Conservation (phyloP, 352 stramenopile genomes). For the Pythium folliculosum region DNA sequence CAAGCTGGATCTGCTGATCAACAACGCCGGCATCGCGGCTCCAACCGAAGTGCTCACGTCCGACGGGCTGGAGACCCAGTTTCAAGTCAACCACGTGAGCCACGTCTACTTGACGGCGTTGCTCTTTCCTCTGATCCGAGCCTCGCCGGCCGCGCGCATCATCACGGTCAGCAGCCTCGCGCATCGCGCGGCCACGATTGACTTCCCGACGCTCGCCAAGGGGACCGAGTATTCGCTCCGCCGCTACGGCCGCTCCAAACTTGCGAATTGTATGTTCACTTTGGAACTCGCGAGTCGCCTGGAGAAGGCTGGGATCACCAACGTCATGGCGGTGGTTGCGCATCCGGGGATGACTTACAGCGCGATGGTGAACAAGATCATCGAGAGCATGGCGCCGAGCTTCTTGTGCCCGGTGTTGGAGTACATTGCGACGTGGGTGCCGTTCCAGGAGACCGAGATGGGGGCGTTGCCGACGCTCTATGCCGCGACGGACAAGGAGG, state of each 20-base stretch:
- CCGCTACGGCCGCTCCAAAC: conserved; percentile 22
- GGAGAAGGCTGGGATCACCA: conserved; percentile 4
- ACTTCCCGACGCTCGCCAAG: conserved; percentile 16
- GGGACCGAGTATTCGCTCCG: background rate
- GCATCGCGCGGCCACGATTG: conserved; percentile 14
- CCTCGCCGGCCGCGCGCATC: conserved; percentile 27
- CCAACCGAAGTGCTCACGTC: conserved; percentile 31
- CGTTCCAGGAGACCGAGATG: conserved; percentile 31
- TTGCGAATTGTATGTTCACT: conserved; percentile 29
- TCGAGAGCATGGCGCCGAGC: conserved; percentile 11
- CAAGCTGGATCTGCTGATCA: conserved; percentile 60
- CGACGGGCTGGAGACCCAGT: conserved; percentile 57
- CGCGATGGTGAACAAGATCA: conserved; percentile 18
- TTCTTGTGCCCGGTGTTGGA: background rate
- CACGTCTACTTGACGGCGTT: conserved; percentile 60
- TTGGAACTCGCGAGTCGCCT: conserved; percentile 22
- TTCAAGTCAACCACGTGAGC: conserved; percentile 68
- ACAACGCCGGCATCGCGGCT: conserved; percentile 60
- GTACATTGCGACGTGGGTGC: conserved; percentile 10
- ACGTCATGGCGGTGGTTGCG: conserved; percentile 19
- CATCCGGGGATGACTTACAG: conserved; percentile 28
- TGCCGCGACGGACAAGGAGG: conserved; percentile 28
- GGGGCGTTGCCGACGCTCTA: conserved; percentile 44
- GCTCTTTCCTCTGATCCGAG: conserved; percentile 40
- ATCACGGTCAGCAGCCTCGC: conserved; percentile 41